Percentiles rank a stretch among this genome's conserved stretches.
These are phyloP conservation scores for Sutorius australiensis DNA, from an alignment of 768 basidiomycete genomes.

Conservation along the genomic window DNA sequence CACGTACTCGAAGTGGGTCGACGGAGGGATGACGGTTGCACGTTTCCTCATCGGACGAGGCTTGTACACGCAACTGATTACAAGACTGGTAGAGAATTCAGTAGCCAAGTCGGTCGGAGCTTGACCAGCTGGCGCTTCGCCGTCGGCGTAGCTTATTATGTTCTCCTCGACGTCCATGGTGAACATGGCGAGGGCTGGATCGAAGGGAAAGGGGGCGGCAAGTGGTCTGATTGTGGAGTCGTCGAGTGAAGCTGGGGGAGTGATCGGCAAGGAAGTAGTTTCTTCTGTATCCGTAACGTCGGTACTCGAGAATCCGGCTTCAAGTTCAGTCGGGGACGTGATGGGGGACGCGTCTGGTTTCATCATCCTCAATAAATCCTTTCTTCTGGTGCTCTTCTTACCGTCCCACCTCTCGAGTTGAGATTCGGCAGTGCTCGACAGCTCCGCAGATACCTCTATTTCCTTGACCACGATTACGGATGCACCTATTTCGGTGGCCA, in stretches of 20 bases:
- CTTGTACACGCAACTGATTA: slow-evolving; percentile 70
- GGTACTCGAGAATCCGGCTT: slow-evolving; percentile 34
- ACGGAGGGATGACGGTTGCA: slow-evolving; percentile 25
- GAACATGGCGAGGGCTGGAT: slow-evolving; percentile 35
- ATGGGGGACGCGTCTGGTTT: slow-evolving; percentile 31
- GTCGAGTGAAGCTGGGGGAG: slow-evolving; percentile 7
- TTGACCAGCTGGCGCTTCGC: slow-evolving; percentile 11
- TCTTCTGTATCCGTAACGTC: slow-evolving; percentile 41
- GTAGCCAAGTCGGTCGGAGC: not conserved
- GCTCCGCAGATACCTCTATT: slow-evolving; percentile 65
- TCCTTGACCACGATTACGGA: slow-evolving; percentile 90
- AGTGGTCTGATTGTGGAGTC: not conserved
- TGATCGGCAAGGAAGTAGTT: slow-evolving; percentile 6
- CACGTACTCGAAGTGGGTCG: slow-evolving; percentile 2
- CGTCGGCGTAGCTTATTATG: slow-evolving; percentile 30
- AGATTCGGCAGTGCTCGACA: slow-evolving; percentile 36
- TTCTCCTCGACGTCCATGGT: slow-evolving; percentile 47
- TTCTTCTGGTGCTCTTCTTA: slow-evolving; percentile 36
- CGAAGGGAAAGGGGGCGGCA: slow-evolving; percentile 23
- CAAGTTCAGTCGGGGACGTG: slow-evolving; percentile 37
- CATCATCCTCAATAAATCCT: slow-evolving; percentile 23
- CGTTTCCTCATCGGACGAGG: slow-evolving; percentile 60
- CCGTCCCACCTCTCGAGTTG: slow-evolving; percentile 34
- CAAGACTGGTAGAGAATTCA: slow-evolving; percentile 50
- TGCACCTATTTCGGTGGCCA: slow-evolving; percentile 93